Conservation (phyloP, 1,284 basidiomycete genomes). For the Papiliotrema fonsecae region DNA sequence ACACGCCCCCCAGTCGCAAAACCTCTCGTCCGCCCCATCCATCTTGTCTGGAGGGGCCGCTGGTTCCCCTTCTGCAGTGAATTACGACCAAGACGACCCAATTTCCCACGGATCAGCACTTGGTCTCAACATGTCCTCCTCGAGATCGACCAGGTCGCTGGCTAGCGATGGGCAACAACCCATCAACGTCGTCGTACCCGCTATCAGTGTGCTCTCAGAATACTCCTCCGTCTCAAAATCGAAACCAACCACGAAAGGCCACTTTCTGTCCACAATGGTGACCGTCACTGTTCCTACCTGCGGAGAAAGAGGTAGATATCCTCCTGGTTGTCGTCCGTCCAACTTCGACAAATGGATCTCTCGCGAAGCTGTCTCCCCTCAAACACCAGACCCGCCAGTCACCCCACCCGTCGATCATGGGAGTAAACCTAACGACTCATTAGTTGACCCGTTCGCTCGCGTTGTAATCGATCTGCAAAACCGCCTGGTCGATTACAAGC, state of each 20-base stretch:
- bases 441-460: slow-evolving; percentile 56
- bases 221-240: slow-evolving; percentile 65
- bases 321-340: slow-evolving; percentile 22
- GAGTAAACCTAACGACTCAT: slow-evolving; percentile 14
- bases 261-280: slow-evolving; percentile 73
- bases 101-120: too few species aligned
- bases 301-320: slow-evolving; percentile 46
- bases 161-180: slow-evolving; percentile 46
- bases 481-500: slow-evolving; percentile 91
- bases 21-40: not conserved
- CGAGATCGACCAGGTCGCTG: too few species aligned
- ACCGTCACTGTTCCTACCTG: slow-evolving; percentile 80
- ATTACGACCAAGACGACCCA: slow-evolving; percentile 76
- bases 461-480: slow-evolving; percentile 81
- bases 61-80: slow-evolving; percentile 47
- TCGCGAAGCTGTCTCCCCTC: slow-evolving; percentile 27
- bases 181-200: slow-evolving; percentile 72
- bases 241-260: slow-evolving; percentile 54
- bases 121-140: too few species aligned
- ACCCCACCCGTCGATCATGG: slow-evolving; percentile 7
- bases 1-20: not conserved
- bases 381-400: slow-evolving; percentile 33
- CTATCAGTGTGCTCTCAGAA: slow-evolving; percentile 82
- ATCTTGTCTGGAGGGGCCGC: slow-evolving; percentile 44
- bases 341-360: slow-evolving; percentile 11